These are phyloP conservation scores for Beauveria varroae DNA, from an alignment of 2,329 filamentous ascomycete species.

Conservation along the genomic window DNA sequence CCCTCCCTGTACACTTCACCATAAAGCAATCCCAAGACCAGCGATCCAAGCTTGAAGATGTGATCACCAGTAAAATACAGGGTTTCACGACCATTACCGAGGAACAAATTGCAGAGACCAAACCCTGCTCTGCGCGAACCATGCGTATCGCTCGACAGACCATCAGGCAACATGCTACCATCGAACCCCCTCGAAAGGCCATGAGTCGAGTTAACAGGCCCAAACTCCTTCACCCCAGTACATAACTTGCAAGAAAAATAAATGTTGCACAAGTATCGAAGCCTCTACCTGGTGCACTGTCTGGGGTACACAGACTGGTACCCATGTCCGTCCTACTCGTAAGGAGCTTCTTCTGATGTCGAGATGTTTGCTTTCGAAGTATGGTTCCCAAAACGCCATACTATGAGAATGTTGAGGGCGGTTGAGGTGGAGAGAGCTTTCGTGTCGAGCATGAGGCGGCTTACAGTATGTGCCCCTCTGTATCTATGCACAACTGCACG, in stretches of 20 bases:
- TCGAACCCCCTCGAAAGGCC: neutral
- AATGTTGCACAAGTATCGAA: neutral
- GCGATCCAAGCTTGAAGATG: neutral
- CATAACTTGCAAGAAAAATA: no score
- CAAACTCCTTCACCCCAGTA: neutral
- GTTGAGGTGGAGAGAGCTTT: neutral
- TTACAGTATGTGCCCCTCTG: neutral
- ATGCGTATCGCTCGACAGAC: neutral
- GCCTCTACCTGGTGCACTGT: neutral
- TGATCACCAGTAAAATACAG: neutral
- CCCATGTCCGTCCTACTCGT: neutral
- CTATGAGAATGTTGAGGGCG: neutral
- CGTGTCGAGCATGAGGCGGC: neutral
- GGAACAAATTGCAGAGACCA: neutral
- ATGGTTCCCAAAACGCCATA: neutral
- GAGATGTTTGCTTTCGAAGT: neutral
- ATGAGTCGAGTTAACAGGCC: neutral
- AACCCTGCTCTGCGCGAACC: neutral
- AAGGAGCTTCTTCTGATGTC: neutral
- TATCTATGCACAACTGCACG: neutral
- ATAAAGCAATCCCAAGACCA: neutral
- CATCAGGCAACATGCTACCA: slow-evolving; percentile 6
- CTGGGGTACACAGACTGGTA: neutral
- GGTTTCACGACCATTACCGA: neutral
- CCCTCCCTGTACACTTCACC: neutral